Conservation (phyloP, 345 rosid genomes). For the Sisymbrium irio region DNA sequence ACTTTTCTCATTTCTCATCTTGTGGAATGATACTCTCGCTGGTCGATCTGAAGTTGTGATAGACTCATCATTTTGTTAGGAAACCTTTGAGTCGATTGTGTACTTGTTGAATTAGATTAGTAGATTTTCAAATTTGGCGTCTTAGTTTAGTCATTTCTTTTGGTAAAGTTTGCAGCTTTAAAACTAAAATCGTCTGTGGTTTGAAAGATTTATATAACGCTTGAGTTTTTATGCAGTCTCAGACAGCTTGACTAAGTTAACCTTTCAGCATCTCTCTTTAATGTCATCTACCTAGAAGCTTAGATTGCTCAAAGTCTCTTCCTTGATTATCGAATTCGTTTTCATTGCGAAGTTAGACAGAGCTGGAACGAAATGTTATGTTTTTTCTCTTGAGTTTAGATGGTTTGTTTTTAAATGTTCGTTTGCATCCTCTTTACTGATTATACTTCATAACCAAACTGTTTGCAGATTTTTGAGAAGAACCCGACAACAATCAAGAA, state of each 20-base stretch:
- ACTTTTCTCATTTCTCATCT: background rate
- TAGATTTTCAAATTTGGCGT: background rate
- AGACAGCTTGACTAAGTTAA: background rate
- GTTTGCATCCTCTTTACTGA: background rate
- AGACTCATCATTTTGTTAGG: background rate
- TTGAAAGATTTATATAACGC: no score
- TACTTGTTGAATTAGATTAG: background rate
- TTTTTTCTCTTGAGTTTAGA: background rate
- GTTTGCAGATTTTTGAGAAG: slow-evolving; percentile 55
- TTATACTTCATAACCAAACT: background rate
- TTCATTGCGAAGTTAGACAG: background rate
- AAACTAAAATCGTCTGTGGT: background rate
- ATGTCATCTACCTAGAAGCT: background rate
- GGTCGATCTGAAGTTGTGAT: background rate
- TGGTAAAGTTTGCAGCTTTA: background rate
- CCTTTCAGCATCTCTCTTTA: background rate
- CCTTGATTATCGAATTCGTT: background rate
- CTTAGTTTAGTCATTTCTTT: background rate
- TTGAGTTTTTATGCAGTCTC: background rate
- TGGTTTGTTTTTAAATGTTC: background rate
- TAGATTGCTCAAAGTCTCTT: background rate
- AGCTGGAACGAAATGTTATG: background rate
- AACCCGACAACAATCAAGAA: slow-evolving; percentile 60
- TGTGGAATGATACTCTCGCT: background rate
- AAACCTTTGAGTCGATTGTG: background rate